phyloP scores from a whole-genome alignment of 2,329 filamentous ascomycete species.

The Aspergillus jensenii region DNA sequence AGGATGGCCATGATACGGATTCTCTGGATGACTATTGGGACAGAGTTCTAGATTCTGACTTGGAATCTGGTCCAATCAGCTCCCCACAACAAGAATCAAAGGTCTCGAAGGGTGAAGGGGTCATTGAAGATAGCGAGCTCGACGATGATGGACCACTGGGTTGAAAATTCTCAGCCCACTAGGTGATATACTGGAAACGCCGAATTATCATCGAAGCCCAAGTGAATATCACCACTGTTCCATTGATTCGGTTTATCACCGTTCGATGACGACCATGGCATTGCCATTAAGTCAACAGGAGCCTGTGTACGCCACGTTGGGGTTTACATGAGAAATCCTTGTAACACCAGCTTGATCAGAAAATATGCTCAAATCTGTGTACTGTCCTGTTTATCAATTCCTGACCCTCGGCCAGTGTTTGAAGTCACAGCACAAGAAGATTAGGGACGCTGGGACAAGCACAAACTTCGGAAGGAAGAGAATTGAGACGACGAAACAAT shows the following conservation, averaged over 20 bases:
- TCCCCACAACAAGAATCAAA: background rate
- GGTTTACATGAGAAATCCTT: no score
- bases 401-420: no score
- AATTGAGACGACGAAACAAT: background rate
- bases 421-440: background rate
- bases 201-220: no score
- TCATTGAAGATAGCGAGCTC: conserved; percentile 1
- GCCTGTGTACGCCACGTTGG: no score
- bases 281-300: no score
- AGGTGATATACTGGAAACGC: background rate
- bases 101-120: background rate
- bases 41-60: background rate
- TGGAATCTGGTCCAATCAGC: background rate
- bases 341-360: no score
- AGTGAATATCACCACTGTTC: no score
- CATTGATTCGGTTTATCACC: no score
- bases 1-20: background rate
- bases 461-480: background rate
- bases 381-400: no score
- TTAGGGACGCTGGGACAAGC: background rate
- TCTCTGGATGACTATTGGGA: conserved; percentile 8
- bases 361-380: no score
- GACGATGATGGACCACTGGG: background rate
- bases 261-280: no score
- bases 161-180: background rate